Conservation (phyloP, 139 green algal genomes). For the Cymbomonas tetramitiformis region DNA sequence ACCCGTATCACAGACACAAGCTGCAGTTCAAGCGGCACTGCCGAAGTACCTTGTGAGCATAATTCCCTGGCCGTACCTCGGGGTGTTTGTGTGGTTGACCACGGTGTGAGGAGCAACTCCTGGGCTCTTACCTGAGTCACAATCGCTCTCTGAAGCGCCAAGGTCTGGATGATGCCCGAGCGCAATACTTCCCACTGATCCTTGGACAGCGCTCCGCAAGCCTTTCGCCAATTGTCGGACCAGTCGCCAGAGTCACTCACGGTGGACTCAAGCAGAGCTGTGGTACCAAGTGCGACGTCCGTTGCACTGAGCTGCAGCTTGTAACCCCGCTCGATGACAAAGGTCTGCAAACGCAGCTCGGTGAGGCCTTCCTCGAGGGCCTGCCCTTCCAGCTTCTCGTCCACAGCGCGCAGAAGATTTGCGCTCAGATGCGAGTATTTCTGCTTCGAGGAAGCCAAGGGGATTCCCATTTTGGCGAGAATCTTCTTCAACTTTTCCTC, state of each 20-base stretch:
- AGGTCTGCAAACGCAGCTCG: constrained; percentile 2
- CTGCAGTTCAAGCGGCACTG: too few species aligned
- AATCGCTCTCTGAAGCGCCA: too few species aligned
- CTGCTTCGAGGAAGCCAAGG: constrained; percentile 27
- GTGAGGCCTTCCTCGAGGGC: neutral
- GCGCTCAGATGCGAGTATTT: constrained; percentile 24
- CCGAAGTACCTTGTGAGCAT: too few species aligned
- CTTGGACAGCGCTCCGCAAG: too few species aligned
- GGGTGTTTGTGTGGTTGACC: too few species aligned
- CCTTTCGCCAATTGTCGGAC: too few species aligned
- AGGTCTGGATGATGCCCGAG: too few species aligned
- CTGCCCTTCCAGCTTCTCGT: neutral
- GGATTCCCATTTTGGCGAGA: constrained; percentile 59
- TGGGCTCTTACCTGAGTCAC: neutral
- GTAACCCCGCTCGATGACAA: constrained; percentile 11
- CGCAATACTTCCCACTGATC: too few species aligned
- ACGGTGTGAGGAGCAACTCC: neutral
- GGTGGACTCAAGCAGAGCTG: constrained; percentile 7
- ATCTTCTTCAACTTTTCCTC: constrained; percentile 45
- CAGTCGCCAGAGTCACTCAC: too few species aligned
- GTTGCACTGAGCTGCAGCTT: constrained; percentile 4
- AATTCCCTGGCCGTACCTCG: too few species aligned
- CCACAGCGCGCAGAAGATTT: neutral
- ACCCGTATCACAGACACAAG: too few species aligned
- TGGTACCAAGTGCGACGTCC: constrained; percentile 9